These are phyloP conservation scores for Botrytis fabae DNA, from an alignment of 2,329 filamentous ascomycete genomes.

Conservation along the genomic window DNA sequence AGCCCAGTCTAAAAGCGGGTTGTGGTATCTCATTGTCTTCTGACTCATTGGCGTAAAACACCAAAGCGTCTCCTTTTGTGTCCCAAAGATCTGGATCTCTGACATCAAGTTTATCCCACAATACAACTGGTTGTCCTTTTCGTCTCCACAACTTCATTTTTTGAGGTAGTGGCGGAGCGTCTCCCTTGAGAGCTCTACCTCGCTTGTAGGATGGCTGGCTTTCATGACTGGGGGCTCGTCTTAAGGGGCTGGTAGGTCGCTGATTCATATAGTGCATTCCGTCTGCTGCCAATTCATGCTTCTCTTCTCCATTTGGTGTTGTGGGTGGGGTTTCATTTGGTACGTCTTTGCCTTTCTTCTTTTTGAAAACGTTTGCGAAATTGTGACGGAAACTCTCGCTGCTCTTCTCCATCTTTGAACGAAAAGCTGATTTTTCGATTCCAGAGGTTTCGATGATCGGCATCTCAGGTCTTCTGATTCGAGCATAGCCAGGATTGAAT, in stretches of 20 bases:
- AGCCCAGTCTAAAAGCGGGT: constrained; percentile 58
- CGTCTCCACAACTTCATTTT: constrained; percentile 17
- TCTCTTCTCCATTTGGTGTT: constrained; percentile 6
- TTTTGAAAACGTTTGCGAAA: constrained; percentile 20
- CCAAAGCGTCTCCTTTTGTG: constrained; percentile 58
- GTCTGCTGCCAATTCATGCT: constrained; percentile 10
- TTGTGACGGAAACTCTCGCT: constrained; percentile 22
- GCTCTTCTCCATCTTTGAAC: constrained; percentile 19
- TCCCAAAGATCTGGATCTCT: constrained; percentile 48
- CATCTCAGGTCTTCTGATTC: constrained; percentile 21
- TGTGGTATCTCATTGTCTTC: constrained; percentile 43
- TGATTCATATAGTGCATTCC: neutral
- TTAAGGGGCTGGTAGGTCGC: neutral
- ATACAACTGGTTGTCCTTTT: neutral
- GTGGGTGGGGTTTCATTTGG: neutral
- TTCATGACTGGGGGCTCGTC: neutral
- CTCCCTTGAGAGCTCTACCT: neutral
- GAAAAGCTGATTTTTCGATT: constrained; percentile 19
- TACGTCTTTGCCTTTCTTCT: constrained; percentile 22
- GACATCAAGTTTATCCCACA: constrained; percentile 12
- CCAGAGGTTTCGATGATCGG: constrained; percentile 21
- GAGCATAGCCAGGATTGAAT: constrained; percentile 13
- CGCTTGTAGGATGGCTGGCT: constrained; percentile 1
- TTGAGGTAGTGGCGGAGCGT: neutral
- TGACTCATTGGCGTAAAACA: constrained; percentile 53